phyloP scores from a whole-genome alignment of 2,329 filamentous ascomycete species.

The Colletotrichum sp. region DNA sequence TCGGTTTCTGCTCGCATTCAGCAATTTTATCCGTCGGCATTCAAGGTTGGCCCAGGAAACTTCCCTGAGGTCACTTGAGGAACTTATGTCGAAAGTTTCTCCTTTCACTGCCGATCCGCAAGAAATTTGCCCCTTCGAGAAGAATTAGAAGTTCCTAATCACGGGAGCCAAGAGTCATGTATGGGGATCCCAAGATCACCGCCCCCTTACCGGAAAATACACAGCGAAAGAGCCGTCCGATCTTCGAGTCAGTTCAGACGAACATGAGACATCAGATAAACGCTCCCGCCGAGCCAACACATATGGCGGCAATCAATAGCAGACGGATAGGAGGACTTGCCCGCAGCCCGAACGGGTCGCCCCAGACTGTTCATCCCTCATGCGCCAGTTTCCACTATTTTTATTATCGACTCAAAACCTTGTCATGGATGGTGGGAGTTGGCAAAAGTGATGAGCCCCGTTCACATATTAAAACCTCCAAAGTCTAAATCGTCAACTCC shows the following conservation, averaged over 20 bases:
- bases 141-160: neutral
- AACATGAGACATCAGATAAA: neutral
- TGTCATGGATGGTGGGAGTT: constrained; percentile 5
- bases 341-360: neutral
- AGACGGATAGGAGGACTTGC: neutral
- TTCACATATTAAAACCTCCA: neutral
- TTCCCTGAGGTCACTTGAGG: neutral
- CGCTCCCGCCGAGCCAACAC: neutral
- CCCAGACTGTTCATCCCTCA: neutral
- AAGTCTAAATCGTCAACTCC: constrained; percentile 7
- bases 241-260: constrained; percentile 12
- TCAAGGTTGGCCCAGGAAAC: neutral
- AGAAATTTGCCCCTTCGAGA: neutral
- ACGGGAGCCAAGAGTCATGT: neutral
- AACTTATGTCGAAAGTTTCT: neutral
- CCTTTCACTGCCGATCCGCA: neutral
- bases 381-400: neutral
- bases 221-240: neutral
- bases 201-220: neutral
- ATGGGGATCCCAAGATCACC: neutral
- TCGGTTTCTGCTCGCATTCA: neutral
- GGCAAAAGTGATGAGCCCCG: neutral
- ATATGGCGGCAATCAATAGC: neutral
- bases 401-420: neutral
- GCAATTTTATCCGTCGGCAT: neutral